A percentile compares a stretch with the other conserved stretches of the same genome.
phyloP scores from a whole-genome alignment of 2,329 filamentous ascomycete species.

The Fusarium torulosum region DNA sequence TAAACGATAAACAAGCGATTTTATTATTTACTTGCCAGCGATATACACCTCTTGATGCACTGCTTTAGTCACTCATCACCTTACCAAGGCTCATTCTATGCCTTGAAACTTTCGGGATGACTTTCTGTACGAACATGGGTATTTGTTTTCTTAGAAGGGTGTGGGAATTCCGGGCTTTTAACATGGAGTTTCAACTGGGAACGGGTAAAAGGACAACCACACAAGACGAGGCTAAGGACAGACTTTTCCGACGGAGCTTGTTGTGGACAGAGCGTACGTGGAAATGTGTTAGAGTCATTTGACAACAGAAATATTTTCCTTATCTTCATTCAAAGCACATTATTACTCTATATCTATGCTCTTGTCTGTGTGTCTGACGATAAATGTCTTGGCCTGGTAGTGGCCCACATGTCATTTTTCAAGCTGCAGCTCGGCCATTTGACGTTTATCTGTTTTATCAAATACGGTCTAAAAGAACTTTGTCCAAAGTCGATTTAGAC shows the following conservation, averaged over 20 bases:
- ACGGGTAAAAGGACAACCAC: conserved; percentile 41
- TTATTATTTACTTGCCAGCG: conserved; percentile 13
- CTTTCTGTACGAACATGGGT: conserved; percentile 48
- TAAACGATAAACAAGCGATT: conserved; percentile 35
- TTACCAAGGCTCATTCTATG: conserved; percentile 18
- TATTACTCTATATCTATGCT: conserved; percentile 9
- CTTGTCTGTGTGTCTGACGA: no score
- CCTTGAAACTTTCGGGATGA: conserved; percentile 35
- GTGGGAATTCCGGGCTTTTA: conserved; percentile 29
- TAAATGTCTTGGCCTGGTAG: neutral
- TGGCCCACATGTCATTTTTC: no score
- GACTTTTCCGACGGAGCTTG: conserved; percentile 17
- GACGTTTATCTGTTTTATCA: no score
- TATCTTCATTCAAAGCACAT: conserved; percentile 33
- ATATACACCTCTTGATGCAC: conserved; percentile 15
- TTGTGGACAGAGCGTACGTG: conserved; percentile 28
- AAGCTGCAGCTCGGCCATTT: no score
- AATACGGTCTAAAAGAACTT: no score
- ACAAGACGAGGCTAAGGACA: conserved; percentile 42
- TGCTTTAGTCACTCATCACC: conserved; percentile 26
- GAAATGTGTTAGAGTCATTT: conserved; percentile 34
- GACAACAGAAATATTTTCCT: conserved; percentile 33
- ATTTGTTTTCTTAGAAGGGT: conserved; percentile 45
- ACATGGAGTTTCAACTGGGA: conserved; percentile 44
- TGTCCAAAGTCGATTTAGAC: no score